Evolutionary conservation across 768 basidiomycete genomes (phyloP).

Genomic region (Boletus sp.): DNA sequence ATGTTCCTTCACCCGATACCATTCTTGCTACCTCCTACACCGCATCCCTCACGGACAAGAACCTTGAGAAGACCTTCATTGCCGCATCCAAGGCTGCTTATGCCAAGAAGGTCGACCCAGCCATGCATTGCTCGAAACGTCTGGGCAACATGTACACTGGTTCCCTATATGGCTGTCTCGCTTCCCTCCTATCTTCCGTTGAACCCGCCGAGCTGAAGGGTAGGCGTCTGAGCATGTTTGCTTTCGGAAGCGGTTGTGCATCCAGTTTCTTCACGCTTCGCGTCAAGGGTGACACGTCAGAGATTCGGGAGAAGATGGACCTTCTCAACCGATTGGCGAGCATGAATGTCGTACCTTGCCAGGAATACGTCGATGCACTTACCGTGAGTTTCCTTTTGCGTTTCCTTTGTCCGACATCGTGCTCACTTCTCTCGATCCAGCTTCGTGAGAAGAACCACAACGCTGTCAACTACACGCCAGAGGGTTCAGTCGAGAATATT

Average conservation of each 20-base stretch:
- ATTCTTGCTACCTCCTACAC: constrained; percentile 65
- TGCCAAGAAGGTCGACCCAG: constrained; percentile 71
- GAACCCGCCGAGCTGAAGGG: constrained; percentile 67
- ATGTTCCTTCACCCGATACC: constrained; percentile 67
- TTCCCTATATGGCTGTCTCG: constrained; percentile 91
- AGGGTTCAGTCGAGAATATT: constrained; percentile 87
- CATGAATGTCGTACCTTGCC: constrained; percentile 90
- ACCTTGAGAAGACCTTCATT: constrained; percentile 92
- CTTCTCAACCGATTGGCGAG: constrained; percentile 70
- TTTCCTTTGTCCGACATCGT: background rate
- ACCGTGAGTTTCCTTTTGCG: constrained; percentile 42
- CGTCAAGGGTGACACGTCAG: constrained; percentile 83
- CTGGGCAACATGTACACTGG: constrained; percentile 99
- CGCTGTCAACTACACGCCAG: constrained; percentile 77
- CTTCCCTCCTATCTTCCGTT: constrained; percentile 76
- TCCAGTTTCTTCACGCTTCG: constrained; percentile 87
- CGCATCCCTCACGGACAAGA: constrained; percentile 88
- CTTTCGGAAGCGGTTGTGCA: constrained; percentile 97
- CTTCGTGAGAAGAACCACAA: constrained; percentile 98
- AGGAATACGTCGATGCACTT: constrained; percentile 88
- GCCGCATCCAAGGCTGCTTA: constrained; percentile 73
- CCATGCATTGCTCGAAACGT: constrained; percentile 84
- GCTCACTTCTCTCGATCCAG: constrained; percentile 39
- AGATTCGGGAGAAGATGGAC: constrained; percentile 80
- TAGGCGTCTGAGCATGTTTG: constrained; percentile 92